Evolutionary conservation across 176 grass and related monocot genomes (phyloP).

Genomic region (Carex pumila): DNA sequence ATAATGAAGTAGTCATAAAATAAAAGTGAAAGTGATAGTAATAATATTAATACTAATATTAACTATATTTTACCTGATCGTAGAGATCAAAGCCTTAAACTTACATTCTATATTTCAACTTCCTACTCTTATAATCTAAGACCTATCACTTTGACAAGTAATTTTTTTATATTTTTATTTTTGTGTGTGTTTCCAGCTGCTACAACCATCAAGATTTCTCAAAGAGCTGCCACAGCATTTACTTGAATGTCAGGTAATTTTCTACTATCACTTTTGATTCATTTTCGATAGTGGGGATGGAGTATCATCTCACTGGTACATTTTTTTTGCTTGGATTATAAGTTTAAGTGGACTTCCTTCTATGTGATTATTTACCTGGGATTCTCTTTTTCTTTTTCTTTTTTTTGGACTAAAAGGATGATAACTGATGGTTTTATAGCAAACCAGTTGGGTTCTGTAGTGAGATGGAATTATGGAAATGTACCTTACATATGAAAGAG

Average conservation of each 20-base stretch:
- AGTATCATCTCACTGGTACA: background rate
- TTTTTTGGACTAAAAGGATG: background rate
- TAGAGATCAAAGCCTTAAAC: too few species aligned
- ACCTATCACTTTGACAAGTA: too few species aligned
- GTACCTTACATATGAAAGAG: background rate
- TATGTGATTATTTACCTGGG: background rate
- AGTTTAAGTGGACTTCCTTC: background rate
- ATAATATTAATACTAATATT: too few species aligned
- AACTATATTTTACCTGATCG: too few species aligned
- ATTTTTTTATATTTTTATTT: conserved; percentile 1
- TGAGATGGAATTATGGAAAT: background rate
- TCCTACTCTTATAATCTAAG: too few species aligned
- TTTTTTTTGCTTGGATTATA: background rate
- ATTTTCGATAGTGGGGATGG: background rate
- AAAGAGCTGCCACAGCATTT: conserved; percentile 80
- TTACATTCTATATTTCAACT: too few species aligned
- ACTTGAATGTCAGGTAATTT: conserved; percentile 65
- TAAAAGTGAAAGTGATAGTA: too few species aligned
- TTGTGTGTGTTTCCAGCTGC: conserved; percentile 39
- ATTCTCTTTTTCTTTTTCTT: background rate
- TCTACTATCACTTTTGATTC: conserved; percentile 13
- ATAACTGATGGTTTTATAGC: background rate
- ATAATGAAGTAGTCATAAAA: too few species aligned
- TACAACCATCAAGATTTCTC: conserved; percentile 89
- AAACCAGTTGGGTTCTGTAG: background rate